A percentile compares a stretch with the other conserved stretches of the same genome.
These are phyloP conservation scores for Colletotrichum kahawae DNA, from an alignment of 2,329 filamentous ascomycete genomes.

Conservation along the genomic window DNA sequence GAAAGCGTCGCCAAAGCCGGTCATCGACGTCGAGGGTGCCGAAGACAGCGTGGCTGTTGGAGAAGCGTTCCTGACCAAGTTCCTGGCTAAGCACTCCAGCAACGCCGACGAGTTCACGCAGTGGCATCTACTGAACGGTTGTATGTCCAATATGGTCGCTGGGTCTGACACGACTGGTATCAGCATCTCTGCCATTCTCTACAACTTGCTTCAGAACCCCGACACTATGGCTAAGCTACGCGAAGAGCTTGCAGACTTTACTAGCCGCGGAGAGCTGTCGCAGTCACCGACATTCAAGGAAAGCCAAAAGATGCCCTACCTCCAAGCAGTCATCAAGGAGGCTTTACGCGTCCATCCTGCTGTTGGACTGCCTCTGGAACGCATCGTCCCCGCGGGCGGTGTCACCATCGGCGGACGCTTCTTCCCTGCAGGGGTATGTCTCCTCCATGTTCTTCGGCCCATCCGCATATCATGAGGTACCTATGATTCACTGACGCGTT, in stretches of 20 bases:
- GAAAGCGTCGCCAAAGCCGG: conserved; percentile 21
- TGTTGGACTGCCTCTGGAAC: conserved; percentile 51
- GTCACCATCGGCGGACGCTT: conserved; percentile 39
- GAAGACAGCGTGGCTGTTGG: conserved; percentile 27
- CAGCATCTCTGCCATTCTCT: conserved; percentile 48
- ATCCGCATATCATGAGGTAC: background rate
- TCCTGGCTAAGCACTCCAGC: conserved; percentile 42
- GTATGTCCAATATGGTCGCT: conserved; percentile 39
- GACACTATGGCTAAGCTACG: conserved; percentile 26
- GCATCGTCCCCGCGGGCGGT: conserved; percentile 50
- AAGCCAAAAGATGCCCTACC: conserved; percentile 50
- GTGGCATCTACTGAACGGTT: conserved; percentile 33
- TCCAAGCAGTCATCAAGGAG: conserved; percentile 60
- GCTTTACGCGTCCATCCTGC: conserved; percentile 56
- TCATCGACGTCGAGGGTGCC: conserved; percentile 9
- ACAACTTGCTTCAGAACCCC: conserved; percentile 43
- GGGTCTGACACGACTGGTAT: conserved; percentile 54
- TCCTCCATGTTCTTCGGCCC: background rate
- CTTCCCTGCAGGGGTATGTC: conserved; percentile 33
- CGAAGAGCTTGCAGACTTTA: conserved; percentile 27
- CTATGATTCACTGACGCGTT: background rate
- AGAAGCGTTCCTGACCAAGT: conserved; percentile 43
- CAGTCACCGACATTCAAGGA: conserved; percentile 36
- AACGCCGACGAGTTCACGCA: conserved; percentile 45
- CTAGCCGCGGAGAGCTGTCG: conserved; percentile 18